Evolutionary conservation across 2,329 filamentous ascomycete species (phyloP).

Genomic region (Plectosphaerella sp.): DNA sequence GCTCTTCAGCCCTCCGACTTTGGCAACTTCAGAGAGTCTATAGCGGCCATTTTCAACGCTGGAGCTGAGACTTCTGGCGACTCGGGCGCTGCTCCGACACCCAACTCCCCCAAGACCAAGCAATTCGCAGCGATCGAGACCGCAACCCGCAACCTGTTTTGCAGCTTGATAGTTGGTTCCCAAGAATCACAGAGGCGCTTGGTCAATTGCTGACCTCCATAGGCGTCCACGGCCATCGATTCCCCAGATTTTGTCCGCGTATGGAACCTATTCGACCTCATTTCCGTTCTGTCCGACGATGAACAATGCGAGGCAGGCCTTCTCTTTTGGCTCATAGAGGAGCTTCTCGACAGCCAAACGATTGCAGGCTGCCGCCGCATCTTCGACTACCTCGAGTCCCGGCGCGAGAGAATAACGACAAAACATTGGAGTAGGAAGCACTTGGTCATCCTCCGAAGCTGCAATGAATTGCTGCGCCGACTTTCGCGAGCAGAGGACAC

Average conservation of each 20-base stretch:
- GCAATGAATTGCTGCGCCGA: slow-evolving; percentile 89
- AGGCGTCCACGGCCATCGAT: slow-evolving; percentile 73
- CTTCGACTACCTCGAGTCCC: slow-evolving; percentile 92
- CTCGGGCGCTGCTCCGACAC: slow-evolving; percentile 26
- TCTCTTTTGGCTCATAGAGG: slow-evolving; percentile 87
- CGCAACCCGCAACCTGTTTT: slow-evolving; percentile 77
- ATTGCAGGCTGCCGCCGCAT: slow-evolving; percentile 86
- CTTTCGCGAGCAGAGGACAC: slow-evolving; percentile 96
- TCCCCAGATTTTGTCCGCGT: slow-evolving; percentile 74
- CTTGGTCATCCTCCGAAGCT: slow-evolving; percentile 84
- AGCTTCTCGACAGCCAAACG: slow-evolving; percentile 92
- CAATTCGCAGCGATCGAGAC: slow-evolving; percentile 76
- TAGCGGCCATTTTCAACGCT: slow-evolving; percentile 36
- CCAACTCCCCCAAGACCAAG: slow-evolving; percentile 32
- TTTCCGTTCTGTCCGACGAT: slow-evolving; percentile 82
- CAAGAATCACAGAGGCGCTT: background rate
- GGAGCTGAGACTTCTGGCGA: slow-evolving; percentile 19
- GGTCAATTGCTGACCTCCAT: slow-evolving; percentile 5
- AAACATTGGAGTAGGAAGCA: slow-evolving; percentile 79
- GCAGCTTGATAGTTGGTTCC: slow-evolving; percentile 67
- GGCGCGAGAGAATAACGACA: slow-evolving; percentile 81
- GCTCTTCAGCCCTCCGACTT: slow-evolving; percentile 68
- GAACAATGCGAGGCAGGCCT: slow-evolving; percentile 74
- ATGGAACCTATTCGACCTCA: slow-evolving; percentile 90
- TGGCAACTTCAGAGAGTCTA: slow-evolving; percentile 38